Base-by-base conservation (phyloP, 176 grass and related monocot species). In the Ensete glaucum region DNA sequence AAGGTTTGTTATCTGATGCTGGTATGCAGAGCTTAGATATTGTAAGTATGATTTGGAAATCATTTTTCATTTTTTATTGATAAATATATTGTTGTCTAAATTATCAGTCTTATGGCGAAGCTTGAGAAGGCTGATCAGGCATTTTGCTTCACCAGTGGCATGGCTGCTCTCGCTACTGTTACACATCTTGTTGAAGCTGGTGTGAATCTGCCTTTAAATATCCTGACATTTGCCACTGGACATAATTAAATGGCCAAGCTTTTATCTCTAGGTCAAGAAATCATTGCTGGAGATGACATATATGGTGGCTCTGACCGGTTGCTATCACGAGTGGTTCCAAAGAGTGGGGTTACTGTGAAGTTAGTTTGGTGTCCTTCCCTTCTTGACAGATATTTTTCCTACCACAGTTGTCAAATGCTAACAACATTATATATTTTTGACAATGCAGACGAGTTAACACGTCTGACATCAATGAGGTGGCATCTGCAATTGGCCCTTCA, bases 111-210 rank as follows among this genome's bases (percentile, higher is more conserved):
- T 67, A 98, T 98, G 84, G 90, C 86, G 72, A 91, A 93, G 84
- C 84, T 98, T 67, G 95, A 98, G 82, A 98, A 98, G 82, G 95
- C 95, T 14, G 95, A 98, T 69, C 80, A 87, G 72, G 95, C 95
- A 76, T 93, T 98, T 86, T 98, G 95, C 82, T 98, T 98, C 86
- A 91, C 90, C 62, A 98, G 90, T 84, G 95, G 95, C 53, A 98
- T 98, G 95, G 95, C 95, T 70, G 85, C 95, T 71, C 78, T 98
- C 27, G 76, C 90, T 76, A 73, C 80, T 64, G 77, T 98, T 65
- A 87, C 84, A 53, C 95, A 87, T 73, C 90, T 98, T 57, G 23
- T 98, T 76, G 73, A 89, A 86, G 21, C 88, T 76, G 88, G 95
- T 98, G 71, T 80, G 49, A 53, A 49, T 20, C 53, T 74, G 7